These are phyloP conservation scores for Saitozyma sp. DNA, from an alignment of 768 basidiomycete species.

Conservation along the genomic window DNA sequence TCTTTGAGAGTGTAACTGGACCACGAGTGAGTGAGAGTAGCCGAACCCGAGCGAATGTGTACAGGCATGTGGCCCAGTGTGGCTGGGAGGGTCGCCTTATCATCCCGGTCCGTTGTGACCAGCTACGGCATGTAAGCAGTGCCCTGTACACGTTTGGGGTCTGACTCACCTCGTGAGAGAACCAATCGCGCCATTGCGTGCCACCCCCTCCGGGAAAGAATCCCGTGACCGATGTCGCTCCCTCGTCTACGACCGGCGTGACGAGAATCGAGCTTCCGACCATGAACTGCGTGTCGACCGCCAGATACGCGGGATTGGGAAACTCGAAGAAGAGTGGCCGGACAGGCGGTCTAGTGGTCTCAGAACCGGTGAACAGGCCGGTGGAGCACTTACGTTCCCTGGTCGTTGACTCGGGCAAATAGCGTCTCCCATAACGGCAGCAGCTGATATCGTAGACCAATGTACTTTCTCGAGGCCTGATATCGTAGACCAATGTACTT, in stretches of 20 bases:
- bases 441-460: constrained; percentile 68
- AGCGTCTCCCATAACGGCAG: constrained; percentile 67
- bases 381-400: constrained; percentile 30
- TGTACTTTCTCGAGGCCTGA: constrained; percentile 69
- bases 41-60: no score
- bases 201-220: constrained; percentile 29
- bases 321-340: constrained; percentile 78
- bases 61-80: no score
- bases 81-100: no score
- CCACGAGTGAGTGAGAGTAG: no score
- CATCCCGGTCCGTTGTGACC: no score
- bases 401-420: constrained; percentile 26
- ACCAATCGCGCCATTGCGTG: constrained; percentile 9
- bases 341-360: constrained; percentile 61
- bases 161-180: constrained; percentile 13
- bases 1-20: no score
- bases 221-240: constrained; percentile 67
- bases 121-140: no score
- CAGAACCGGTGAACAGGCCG: neutral
- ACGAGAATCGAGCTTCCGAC: constrained; percentile 72
- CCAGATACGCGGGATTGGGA: constrained; percentile 61
- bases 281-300: constrained; percentile 62
- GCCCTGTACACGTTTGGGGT: neutral
- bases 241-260: constrained; percentile 71
- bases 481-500: constrained; percentile 72